Evolutionary conservation across 352 stramenopile species (phyloP), one percentile per base, ranked within the genome.

Genomic region (Phytopythium litorale): DNA sequence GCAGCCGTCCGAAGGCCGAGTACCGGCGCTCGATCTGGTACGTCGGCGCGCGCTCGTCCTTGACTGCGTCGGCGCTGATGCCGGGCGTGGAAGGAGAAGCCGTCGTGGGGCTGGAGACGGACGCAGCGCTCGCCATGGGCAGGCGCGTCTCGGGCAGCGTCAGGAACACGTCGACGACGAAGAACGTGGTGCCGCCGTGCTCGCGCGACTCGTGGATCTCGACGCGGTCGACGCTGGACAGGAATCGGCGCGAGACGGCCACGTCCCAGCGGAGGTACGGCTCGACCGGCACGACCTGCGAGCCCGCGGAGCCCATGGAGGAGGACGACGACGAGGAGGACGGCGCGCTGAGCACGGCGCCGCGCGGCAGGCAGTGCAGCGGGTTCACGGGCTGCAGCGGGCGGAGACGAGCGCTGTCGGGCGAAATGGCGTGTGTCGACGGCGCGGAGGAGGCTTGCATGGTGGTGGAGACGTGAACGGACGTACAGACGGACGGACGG

Each of bases 1-100:
- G 71, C 32, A 88, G 56, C 48, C 72, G 57, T n/a, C 69, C 62
- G 43, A 88, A 88, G 7, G 81, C 72, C 37, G 68, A 73, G 64
- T 83, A 88, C 38, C 70, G 61, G 21, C 64, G 76, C 59, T 86
- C 65, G 32, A 88, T 65, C 21, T 40, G 67, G 67, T 66, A 76
- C 53, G 60, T 77, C 56, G 42, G 76, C 3, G 40, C 21, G 12
- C 37, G n/a, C 4, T 59, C 53, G 53, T 30, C 19, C 30, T 30
- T 28, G 16, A 7, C 42, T 4, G 51, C 19, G n/a, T 35, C 30
- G 37, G 53, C n/a, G 21, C 45, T 32, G 33, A 37, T 1, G 48
- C 21, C 35, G 7, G 33, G 19, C n/a, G 5, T 16, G 7, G 52
- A 8, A 12, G 49, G 25, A 28, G 25, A 33, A 0, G 49, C 11